Conservation (phyloP, 139 green algal species). For the Micractinium conductrix region DNA sequence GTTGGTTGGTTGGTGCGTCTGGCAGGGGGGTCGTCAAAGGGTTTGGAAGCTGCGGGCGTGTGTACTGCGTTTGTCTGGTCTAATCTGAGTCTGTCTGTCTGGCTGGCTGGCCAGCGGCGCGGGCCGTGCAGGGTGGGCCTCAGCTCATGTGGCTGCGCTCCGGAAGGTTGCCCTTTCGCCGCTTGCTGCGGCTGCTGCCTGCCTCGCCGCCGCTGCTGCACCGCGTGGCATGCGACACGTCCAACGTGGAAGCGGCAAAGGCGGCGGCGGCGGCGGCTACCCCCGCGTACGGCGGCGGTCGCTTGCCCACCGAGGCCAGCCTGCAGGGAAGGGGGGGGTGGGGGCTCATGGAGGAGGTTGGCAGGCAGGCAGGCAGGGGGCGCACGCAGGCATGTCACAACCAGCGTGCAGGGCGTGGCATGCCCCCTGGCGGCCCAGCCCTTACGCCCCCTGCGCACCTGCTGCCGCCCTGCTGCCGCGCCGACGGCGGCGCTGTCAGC, state of each 20-base stretch:
- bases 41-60: not conserved
- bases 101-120: too few relatives aligned
- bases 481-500: not conserved
- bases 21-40: not conserved
- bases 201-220: slow-evolving; percentile 26
- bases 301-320: not conserved
- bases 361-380: too few relatives aligned
- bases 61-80: not conserved
- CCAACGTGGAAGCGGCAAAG: not conserved
- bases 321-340: not conserved
- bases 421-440: too few relatives aligned
- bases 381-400: too few relatives aligned
- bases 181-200: slow-evolving; percentile 22
- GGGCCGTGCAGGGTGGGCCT: not conserved
- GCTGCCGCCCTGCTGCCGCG: slow-evolving; percentile 13
- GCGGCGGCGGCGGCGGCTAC: not conserved
- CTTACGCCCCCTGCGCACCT: not conserved
- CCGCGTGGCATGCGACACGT: slow-evolving; percentile 18
- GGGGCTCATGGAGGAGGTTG: not conserved
- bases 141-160: slow-evolving; percentile 25
- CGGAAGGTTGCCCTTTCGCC: slow-evolving; percentile 25
- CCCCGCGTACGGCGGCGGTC: not conserved
- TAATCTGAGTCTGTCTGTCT: not conserved
- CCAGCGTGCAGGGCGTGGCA: too few relatives aligned
- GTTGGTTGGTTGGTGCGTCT: too few relatives aligned